phyloP scores from a whole-genome alignment of 371 early-diverging fungal species.

The Mucor saturninus region DNA sequence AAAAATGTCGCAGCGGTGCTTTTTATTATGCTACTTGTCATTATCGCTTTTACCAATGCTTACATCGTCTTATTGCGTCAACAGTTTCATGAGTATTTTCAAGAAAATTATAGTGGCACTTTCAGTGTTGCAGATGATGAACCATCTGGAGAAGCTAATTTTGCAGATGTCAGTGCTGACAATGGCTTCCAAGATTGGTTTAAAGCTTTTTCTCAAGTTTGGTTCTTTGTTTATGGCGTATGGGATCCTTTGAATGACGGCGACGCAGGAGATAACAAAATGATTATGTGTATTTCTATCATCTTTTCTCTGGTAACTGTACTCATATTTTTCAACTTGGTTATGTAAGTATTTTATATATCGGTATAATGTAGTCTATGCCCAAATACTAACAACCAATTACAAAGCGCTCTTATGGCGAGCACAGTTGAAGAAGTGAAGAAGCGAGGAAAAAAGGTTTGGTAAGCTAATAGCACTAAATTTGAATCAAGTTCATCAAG shows the following conservation, averaged over 20 bases:
- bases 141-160: background rate
- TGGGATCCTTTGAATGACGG: constrained; percentile 24
- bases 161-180: background rate
- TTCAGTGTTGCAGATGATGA: background rate
- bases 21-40: constrained; percentile 12
- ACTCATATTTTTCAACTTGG: constrained; percentile 20
- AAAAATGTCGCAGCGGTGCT: constrained; percentile 8
- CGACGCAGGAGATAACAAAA: constrained; percentile 16
- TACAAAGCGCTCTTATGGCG: constrained; percentile 20
- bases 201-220: constrained; percentile 10
- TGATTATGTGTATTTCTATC: constrained; percentile 12
- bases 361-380: too few species aligned
- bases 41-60: constrained; percentile 23
- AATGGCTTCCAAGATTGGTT: constrained; percentile 16
- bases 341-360: constrained; percentile 12
- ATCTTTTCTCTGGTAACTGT: constrained; percentile 16
- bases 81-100: constrained; percentile 11
- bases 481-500: too few species aligned
- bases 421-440: constrained; percentile 16
- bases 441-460: constrained; percentile 16
- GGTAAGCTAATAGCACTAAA: constrained; percentile 5
- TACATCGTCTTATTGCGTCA: constrained; percentile 11
- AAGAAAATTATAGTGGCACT: constrained; percentile 12
- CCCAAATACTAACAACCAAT: too few species aligned
- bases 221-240: constrained; percentile 26